Base-by-base conservation (phyloP, 108 stramenopile genomes). In the Stephanodiscus triporus region DNA sequence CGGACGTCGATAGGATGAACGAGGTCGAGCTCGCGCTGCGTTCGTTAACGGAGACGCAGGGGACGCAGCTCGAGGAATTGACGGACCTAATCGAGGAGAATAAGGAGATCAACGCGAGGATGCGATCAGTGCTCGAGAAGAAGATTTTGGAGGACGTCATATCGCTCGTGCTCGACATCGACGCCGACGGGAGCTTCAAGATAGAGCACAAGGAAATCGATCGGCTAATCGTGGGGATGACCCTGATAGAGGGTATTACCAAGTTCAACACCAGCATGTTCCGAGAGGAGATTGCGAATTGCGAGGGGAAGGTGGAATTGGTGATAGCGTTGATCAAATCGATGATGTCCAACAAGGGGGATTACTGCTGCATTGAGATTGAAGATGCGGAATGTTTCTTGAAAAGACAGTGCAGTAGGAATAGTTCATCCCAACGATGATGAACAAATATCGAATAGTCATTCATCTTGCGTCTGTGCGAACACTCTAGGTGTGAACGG, bases 191-290 rank as follows among this genome's bases (percentile, higher is more conserved):
- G 0, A 80, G 76, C 49, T 80, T 80, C 38, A 70, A 61, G 10
- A 71, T 80, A 47, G 50, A 80, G 57, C 26, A 64, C 16, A 76
- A 76, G 32, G 79, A 80, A 48, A 80, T 80, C 45, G 79, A 80
- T 57, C 49, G 76, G 10, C 40, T 80, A 8, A 80, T 80, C 23
- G 71, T 80, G 40, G 79, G 79, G 56, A 77, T 80, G 69, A 80
- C 71, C 8, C 37, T 80, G 47, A 80, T 80, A 29, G 79, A 80
- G n/a, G 79, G 51, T 37, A 63, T 80, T 14, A 37, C 50, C 19
- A 45, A 45, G 16, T 80, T 80, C 71, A 61, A 76, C 48, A 62
- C 58, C 4, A 14, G 54, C 1, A 22, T 17, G n/a, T 80, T 80
- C 54, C 43, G 61, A 36, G 16, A 40, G 8, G 70, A 80, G 51